Conservation (phyloP, 2,329 filamentous ascomycete genomes). For the Hawksworthiomyces lignivorus region DNA sequence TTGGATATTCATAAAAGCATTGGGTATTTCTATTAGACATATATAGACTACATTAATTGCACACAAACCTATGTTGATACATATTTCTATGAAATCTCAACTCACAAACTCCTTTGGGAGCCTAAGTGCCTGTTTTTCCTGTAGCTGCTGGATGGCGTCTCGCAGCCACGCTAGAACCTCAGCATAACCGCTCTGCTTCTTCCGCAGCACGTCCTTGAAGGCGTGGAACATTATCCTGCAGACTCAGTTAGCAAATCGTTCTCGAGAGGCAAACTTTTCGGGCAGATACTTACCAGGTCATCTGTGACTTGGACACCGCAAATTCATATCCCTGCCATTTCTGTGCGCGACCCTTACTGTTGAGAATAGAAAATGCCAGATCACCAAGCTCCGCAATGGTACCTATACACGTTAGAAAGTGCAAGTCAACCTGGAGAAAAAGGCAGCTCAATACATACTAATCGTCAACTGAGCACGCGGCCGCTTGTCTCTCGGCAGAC, state of each 20-base stretch:
- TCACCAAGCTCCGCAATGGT: conserved; percentile 60
- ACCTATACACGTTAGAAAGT: too few relatives aligned
- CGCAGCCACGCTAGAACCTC: conserved; percentile 63
- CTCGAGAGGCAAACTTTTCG: too few relatives aligned
- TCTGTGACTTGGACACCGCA: conserved; percentile 51
- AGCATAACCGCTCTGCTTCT: conserved; percentile 63
- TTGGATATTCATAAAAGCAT: too few relatives aligned
- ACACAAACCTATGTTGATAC: too few relatives aligned
- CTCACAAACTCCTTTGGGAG: conserved; percentile 8
- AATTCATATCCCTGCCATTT: conserved; percentile 48
- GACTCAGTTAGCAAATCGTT: conserved; percentile 6
- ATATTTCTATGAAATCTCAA: too few relatives aligned
- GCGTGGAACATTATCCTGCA: conserved; percentile 60
- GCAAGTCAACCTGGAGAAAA: conserved; percentile 25
- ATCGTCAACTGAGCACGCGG: conserved; percentile 54
- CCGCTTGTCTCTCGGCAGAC: conserved; percentile 48
- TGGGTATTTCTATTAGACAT: too few relatives aligned
- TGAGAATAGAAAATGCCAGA: conserved; percentile 57
- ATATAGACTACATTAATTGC: too few relatives aligned
- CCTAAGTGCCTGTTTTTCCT: conserved; percentile 8
- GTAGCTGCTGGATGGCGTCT: conserved; percentile 33
- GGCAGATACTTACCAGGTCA: conserved; percentile 46
- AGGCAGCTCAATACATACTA: conserved; percentile 45
- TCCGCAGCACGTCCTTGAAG: conserved; percentile 58
- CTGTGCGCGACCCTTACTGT: conserved; percentile 39